Percentiles rank a stretch among this genome's conserved stretches.
phyloP scores from a whole-genome alignment of 306 rosid genomes.

The Pterocarpus santalinus region DNA sequence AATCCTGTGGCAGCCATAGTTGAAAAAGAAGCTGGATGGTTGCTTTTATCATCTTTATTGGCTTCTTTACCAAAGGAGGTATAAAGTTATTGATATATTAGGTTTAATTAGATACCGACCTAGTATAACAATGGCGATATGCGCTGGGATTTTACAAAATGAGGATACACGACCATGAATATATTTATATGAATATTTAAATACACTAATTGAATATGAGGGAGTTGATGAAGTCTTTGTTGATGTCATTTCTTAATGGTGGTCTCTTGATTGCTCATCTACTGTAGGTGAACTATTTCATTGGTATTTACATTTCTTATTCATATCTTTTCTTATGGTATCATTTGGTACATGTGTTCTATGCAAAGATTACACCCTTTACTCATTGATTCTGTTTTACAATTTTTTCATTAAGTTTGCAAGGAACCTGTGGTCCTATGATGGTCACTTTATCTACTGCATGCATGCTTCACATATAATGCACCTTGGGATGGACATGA shows the following conservation, averaged over 20 bases:
- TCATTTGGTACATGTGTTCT: not conserved
- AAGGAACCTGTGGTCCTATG: not conserved
- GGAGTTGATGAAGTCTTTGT: too few species aligned
- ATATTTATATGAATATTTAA: too few species aligned
- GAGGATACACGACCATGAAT: too few species aligned
- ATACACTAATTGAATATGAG: too few species aligned
- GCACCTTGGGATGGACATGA: not conserved
- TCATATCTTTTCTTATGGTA: not conserved
- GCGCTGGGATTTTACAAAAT: too few species aligned
- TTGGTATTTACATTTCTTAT: not conserved
- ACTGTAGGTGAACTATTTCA: too few species aligned
- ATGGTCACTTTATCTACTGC: not conserved
- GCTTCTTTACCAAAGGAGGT: conserved; percentile 96
- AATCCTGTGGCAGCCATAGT: conserved; percentile 76
- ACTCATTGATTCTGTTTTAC: too few species aligned
- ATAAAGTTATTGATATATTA: conserved; percentile 32
- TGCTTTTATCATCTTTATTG: conserved; percentile 86
- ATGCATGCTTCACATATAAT: not conserved
- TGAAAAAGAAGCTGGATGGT: conserved; percentile 98
- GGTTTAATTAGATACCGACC: not conserved
- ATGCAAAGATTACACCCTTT: not conserved
- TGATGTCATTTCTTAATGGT: too few species aligned
- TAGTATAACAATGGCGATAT: not conserved
- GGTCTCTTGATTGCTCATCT: too few species aligned
- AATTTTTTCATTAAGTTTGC: not conserved